Evolutionary conservation across 352 stramenopile species (phyloP), one percentile per base, ranked within the genome.

Genomic region (Globisporangium echinulatum): DNA sequence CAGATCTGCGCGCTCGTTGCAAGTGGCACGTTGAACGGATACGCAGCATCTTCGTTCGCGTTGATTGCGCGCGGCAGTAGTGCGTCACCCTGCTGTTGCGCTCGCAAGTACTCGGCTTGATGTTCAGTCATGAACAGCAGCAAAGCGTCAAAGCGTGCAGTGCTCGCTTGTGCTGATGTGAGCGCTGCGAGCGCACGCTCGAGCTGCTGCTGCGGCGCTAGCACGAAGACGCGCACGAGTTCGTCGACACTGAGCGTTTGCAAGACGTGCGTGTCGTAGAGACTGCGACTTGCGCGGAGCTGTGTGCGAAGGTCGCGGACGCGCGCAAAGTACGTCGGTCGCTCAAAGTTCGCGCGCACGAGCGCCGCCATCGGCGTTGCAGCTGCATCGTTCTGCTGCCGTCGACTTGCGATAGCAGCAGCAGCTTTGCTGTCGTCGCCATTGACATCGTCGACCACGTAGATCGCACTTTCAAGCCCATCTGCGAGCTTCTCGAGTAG

Each of bases 291-390:
- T 15, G 60, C 40, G 5, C 70, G 52, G 3, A 88, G 51, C 17
- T 73, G 65, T 7, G 71, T 66, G 58, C 90, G 74, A 4, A 92
- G 71, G 46, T 87, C 74, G 2, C 59, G 67, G 1, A 80, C 68
- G 11, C 70, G 77, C 52, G 85, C 72, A 63, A 93, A 93, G 59
- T 88, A 90, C n/a, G 84, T 69, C 48, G 77, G 85, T 0, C 73
- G 75, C 8, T 59, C 62, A 59, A 87, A 90, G 40, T 81, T 87
- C 2, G 48, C 58, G 6, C 72, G 71, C 25, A 92, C 84, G 0
- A 93, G 58, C 1, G 70, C 46, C 4, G 75, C 61, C 77, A 90
- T 92, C 7, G 79, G 19, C 7, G 53, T 42, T n/a, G 42, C 39
- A 38, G 61, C 0, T 11, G 43, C 14, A 39, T 56, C 44, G 2